phyloP scores from a whole-genome alignment of 129 eudicot genomes.

The Helichrysum umbraculigerum region DNA sequence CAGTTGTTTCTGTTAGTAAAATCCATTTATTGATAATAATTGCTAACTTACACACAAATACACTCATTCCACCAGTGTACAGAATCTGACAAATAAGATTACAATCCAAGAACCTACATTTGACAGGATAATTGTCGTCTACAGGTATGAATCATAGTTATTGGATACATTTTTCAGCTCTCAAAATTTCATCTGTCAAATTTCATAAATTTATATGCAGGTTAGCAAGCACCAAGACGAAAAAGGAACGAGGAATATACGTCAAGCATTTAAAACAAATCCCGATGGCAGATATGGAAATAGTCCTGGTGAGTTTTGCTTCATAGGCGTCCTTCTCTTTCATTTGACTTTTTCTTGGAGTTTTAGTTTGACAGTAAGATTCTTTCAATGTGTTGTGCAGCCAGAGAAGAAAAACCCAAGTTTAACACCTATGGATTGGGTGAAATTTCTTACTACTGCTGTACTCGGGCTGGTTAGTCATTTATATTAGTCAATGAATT shows the following conservation, averaged over 20 bases:
- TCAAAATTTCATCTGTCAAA: neutral
- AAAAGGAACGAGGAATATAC: slow-evolving; percentile 69
- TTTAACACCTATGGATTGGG: slow-evolving; percentile 97
- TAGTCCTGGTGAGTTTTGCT: slow-evolving; percentile 62
- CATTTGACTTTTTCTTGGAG: neutral
- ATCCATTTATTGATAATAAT: neutral
- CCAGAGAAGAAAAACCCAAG: slow-evolving; percentile 97
- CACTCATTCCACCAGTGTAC: slow-evolving; percentile 47
- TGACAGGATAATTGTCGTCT: slow-evolving; percentile 93
- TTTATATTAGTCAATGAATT: neutral
- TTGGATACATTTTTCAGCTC: neutral
- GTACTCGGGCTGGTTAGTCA: slow-evolving; percentile 81
- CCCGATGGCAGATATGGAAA: slow-evolving; percentile 99
- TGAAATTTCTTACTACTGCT: slow-evolving; percentile 77
- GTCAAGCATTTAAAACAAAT: slow-evolving; percentile 92
- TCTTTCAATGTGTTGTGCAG: slow-evolving; percentile 34
- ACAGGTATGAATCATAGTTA: slow-evolving; percentile 55
- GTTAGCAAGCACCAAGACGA: slow-evolving; percentile 53
- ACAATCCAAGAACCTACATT: slow-evolving; percentile 97
- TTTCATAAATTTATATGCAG: slow-evolving; percentile 34
- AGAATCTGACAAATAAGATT: slow-evolving; percentile 62
- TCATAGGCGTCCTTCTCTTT: neutral
- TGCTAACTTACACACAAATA: slow-evolving; percentile 5
- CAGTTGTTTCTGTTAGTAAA: neutral
- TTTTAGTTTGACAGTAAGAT: neutral